Evolutionary conservation across 2,329 filamentous ascomycete species (phyloP), one percentile per base, ranked within the genome.

Genomic region (Exophiala sp.): DNA sequence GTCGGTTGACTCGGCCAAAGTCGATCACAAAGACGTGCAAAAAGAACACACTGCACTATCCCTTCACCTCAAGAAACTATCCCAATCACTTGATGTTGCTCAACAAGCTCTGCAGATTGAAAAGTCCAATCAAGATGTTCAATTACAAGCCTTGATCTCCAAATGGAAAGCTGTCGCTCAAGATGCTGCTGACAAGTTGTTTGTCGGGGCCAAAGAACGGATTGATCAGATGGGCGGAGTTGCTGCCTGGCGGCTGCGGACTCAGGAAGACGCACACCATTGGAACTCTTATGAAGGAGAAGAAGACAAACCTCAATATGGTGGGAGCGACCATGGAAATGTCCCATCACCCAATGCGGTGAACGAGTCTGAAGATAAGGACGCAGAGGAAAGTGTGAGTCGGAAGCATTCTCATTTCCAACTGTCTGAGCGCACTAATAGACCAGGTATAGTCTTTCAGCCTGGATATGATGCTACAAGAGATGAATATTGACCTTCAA

Each of bases 381-480:
- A 70, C 29, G 65, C 65, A 46, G 66, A 69, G 38, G 57, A 67
- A 10, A 40, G 46, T 39, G 53, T 58, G 48, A 53, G 18, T 54
- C n/a, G 44, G 34, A 42, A 54, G 52, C 8, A 58, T 50, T 21
- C 49, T 46, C 57, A 12, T 48, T 45, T 42, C 39, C 57, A 45
- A 62, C 41, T 36, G 11, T 34, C 14, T 43, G 41, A 20, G 7
- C 39, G 42, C 52, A 55, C 61, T 62, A 58, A 63, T 59, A 48
- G 50, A 54, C 47, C 36, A 20, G 20, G 16, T 5, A 33, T 60
- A 84, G 82, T 78, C 78, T 10, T 87, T 87, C 63, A 86, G 83
- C 10, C 85, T 88, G 78, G 82, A 80, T 44, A 82, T 82, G 77
- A 87, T 88, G 85, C 74, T 88, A 12, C 78, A 78, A 60, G 82